Evolutionary conservation across 805 yeast genomes (phyloP), one percentile per base, ranked within the genome.

Genomic region (Yamadazyma nakazawae): DNA sequence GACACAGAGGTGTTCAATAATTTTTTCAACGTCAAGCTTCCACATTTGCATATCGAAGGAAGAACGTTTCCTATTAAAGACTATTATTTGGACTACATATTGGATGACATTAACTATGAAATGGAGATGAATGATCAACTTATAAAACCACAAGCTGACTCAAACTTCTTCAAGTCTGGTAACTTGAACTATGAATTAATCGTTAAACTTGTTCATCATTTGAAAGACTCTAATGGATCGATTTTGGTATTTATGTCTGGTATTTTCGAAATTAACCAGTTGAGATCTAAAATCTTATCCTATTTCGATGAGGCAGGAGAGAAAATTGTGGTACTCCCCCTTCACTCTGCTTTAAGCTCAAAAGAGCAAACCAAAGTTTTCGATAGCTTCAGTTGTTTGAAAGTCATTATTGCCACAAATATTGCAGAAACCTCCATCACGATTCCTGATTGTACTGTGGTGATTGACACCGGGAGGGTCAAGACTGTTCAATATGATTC

Each of bases 401-500:
- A 92, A 55, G 78, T 92, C 34, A 90, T 92, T 11, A 92, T 86
- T 0, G 80, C 96, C 1, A 92, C 99, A 0, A 91, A 92, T 60
- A 88, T 92, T 49, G 99, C 99, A 0, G 99, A 92, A 66, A 92
- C 99, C 0, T 92, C 99, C 13, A 90, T 92, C 53, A 92, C 99
- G 1, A 92, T 92, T 46, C 88, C 96, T 13, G 99, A 92, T 64
- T 88, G 92, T 64, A 96, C 90, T 10, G 96, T 82, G 0, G 97
- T 92, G 1, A 78, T 92, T 37, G 98, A 92, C 60, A 70, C 87
- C 1, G 99, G 99, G 1, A 72, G 89, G 43, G 91, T 88, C 5
- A 92, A 92, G 57, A 82, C 83, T 13, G 78, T 88, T 57, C 76
- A 79, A 24, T 92, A 82, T 59, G 91, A 88, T 59, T 57, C 88